These are phyloP conservation scores for Globisporangium paroecandrum DNA, from an alignment of 352 stramenopile genomes.

Conservation along the genomic window DNA sequence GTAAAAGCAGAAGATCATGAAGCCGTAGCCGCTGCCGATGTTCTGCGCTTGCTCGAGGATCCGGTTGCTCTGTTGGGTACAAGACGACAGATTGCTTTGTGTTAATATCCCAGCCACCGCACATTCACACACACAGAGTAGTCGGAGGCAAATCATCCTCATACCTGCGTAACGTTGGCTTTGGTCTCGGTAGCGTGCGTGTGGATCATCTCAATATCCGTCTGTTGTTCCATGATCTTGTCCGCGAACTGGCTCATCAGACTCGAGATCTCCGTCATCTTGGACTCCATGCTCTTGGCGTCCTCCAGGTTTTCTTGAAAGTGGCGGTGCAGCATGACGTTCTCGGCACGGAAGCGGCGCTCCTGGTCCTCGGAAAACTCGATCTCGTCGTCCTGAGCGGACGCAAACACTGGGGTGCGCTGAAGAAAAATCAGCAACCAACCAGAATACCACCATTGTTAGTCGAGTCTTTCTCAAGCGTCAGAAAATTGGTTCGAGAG, in stretches of 20 bases:
- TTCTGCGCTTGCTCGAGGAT: slow-evolving; percentile 75
- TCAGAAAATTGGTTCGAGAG: not conserved
- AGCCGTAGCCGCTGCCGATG: slow-evolving; percentile 74
- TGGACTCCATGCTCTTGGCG: slow-evolving; percentile 81
- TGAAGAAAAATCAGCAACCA: slow-evolving; percentile 8
- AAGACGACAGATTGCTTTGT: not conserved
- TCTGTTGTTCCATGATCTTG: slow-evolving; percentile 83
- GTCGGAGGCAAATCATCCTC: not conserved
- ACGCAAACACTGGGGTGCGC: slow-evolving; percentile 32
- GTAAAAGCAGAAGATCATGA: slow-evolving; percentile 88
- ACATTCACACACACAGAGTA: not conserved
- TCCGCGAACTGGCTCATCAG: slow-evolving; percentile 84
- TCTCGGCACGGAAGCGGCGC: slow-evolving; percentile 61
- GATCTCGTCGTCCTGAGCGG: slow-evolving; percentile 38
- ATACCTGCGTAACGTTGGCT: slow-evolving; percentile 68
- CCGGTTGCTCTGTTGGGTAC: slow-evolving; percentile 50
- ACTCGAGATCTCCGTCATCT: slow-evolving; percentile 82
- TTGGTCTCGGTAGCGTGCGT: slow-evolving; percentile 65
- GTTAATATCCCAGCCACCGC: not conserved
- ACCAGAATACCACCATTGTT: not conserved
- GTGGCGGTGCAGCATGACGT: slow-evolving; percentile 73
- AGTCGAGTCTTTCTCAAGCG: not conserved
- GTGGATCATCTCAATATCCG: slow-evolving; percentile 76
- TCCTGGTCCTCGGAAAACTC: slow-evolving; percentile 68
- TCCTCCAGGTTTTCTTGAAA: slow-evolving; percentile 86